These are phyloP conservation scores for Phaeotremella skinneri DNA, from an alignment of 768 basidiomycete genomes.

Conservation along the genomic window DNA sequence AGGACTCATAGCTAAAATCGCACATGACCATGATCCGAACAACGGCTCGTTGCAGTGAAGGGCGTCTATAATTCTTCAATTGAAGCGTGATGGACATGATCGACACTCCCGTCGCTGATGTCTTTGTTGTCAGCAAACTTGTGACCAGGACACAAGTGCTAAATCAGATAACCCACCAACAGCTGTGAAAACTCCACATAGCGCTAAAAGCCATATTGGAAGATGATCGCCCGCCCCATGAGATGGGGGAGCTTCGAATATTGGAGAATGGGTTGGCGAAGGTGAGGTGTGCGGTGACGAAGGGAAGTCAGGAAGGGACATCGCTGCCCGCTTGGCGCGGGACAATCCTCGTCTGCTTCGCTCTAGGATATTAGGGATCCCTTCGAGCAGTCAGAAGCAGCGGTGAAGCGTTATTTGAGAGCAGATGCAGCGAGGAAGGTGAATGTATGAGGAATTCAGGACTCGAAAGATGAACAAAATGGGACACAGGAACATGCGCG, in stretches of 20 bases:
- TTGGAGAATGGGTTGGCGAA: constrained; percentile 15
- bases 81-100: constrained; percentile 51
- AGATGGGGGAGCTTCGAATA: constrained; percentile 15
- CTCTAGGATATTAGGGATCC: not conserved
- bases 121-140: not conserved
- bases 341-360: not conserved
- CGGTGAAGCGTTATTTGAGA: no score
- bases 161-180: constrained; percentile 36
- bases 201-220: constrained; percentile 46
- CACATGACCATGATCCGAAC: constrained; percentile 92
- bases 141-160: not conserved
- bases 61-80: constrained; percentile 50
- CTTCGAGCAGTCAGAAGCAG: no score
- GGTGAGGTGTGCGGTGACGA: constrained; percentile 8
- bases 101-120: constrained; percentile 45
- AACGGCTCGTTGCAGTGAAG: constrained; percentile 66
- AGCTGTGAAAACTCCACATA: constrained; percentile 48
- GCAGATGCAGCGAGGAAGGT: no score
- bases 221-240: constrained; percentile 44
- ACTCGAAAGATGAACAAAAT: no score
- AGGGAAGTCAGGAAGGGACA: constrained; percentile 43
- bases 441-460: no score
- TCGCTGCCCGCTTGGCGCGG: constrained; percentile 3
- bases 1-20: constrained; percentile 54
- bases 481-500: no score